These are phyloP conservation scores for Termitomyces sp. DNA, from an alignment of 768 basidiomycete species.

Conservation along the genomic window DNA sequence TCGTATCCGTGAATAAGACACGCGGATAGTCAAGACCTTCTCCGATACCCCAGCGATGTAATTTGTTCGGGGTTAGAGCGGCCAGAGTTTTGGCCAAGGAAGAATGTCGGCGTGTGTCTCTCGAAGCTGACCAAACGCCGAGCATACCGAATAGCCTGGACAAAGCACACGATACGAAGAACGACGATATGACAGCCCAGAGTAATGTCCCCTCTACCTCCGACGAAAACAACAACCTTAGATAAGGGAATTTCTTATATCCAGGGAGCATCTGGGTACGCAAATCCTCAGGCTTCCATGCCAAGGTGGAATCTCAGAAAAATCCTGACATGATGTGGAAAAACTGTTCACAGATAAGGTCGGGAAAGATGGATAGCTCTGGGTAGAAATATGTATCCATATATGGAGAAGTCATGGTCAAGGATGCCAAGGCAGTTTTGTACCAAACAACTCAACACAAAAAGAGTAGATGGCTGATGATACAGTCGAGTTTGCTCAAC, in stretches of 20 bases:
- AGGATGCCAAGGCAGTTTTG: neutral
- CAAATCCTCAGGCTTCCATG: neutral
- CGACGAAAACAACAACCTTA: neutral
- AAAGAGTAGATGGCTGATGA: neutral
- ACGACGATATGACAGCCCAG: neutral
- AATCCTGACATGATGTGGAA: neutral
- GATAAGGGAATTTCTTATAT: neutral
- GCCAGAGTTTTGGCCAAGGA: neutral
- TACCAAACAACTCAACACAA: conserved; percentile 4
- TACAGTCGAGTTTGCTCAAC: neutral
- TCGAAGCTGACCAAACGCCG: neutral
- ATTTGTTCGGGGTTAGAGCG: neutral
- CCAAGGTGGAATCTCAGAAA: neutral
- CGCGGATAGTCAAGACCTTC: neutral
- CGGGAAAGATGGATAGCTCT: neutral
- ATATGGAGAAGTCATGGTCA: neutral
- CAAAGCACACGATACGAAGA: neutral
- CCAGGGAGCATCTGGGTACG: neutral
- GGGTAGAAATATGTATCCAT: neutral
- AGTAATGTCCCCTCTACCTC: neutral
- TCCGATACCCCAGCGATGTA: neutral
- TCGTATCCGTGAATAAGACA: neutral
- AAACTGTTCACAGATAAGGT: neutral
- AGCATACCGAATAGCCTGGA: neutral
- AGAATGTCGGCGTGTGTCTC: neutral